Evolutionary conservation across 306 rosid genomes (phyloP).

Genomic region (Quercus agrifolia): DNA sequence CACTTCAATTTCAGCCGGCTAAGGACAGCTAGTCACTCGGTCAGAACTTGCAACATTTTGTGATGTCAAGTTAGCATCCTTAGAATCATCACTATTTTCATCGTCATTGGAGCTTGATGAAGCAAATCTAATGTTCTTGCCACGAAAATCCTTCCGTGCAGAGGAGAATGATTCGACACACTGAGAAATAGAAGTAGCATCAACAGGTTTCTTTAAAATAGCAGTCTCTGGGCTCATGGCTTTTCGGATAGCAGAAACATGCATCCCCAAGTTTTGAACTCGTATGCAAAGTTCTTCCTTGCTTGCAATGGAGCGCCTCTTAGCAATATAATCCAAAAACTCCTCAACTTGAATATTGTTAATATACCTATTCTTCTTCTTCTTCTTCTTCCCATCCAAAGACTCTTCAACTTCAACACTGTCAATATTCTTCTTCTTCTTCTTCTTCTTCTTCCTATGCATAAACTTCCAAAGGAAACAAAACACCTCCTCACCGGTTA

Average conservation of each 20-base stretch:
- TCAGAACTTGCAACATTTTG: constrained; percentile 44
- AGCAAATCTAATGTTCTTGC: constrained; percentile 66
- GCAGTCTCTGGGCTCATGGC: constrained; percentile 47
- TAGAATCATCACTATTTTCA: no score
- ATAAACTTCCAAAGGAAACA: constrained; percentile 38
- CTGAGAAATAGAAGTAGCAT: constrained; percentile 47
- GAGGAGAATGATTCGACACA: constrained; percentile 75
- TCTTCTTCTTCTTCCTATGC: background rate
- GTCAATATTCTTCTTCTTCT: no score
- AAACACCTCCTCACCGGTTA: constrained; percentile 57
- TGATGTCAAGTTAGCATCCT: constrained; percentile 29
- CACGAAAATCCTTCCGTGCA: constrained; percentile 39
- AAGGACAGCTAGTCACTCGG: constrained; percentile 76
- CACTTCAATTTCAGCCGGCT: constrained; percentile 85
- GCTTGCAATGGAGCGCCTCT: constrained; percentile 40
- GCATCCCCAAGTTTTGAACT: constrained; percentile 62
- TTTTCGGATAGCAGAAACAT: constrained; percentile 47
- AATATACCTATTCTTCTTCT: no score
- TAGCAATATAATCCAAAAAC: constrained; percentile 69
- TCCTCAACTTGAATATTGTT: constrained; percentile 44
- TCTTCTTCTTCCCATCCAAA: constrained; percentile 32
- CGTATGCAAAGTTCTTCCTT: constrained; percentile 77
- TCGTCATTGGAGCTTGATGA: constrained; percentile 24
- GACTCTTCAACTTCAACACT: constrained; percentile 49
- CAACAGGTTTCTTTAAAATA: constrained; percentile 23